Evolutionary conservation across 2,329 filamentous ascomycete species (phyloP).

Genomic region (Drechslerella stenobrocha): DNA sequence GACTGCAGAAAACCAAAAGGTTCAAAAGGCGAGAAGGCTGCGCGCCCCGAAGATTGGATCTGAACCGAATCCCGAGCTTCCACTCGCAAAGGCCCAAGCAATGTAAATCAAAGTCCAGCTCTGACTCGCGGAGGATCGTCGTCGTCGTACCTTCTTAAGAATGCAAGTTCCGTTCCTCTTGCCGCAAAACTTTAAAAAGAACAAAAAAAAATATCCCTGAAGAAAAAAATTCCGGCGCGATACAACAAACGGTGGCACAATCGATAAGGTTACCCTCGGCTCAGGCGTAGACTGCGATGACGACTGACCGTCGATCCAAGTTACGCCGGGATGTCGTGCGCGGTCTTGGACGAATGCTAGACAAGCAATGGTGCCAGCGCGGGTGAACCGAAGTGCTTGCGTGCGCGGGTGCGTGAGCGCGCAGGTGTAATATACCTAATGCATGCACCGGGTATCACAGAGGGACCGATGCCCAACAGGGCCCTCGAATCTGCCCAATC

Average conservation of each 20-base stretch:
- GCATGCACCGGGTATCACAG: conserved; percentile 8
- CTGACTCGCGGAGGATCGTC: conserved; percentile 27
- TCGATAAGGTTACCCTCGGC: conserved; percentile 2
- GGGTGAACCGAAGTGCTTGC: background rate
- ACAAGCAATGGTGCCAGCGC: background rate
- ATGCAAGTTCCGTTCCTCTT: background rate
- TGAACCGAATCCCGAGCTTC: no score
- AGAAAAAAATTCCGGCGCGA: background rate
- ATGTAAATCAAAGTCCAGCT: conserved; percentile 18
- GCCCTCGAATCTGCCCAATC: conserved; percentile 1
- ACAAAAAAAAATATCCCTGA: conserved; percentile 1
- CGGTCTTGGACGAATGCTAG: background rate
- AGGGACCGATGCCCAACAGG: background rate
- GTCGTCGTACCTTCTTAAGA: conserved; percentile 1
- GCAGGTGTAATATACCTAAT: conserved; percentile 1
- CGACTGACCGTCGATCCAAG: no score
- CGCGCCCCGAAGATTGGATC: no score
- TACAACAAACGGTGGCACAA: background rate
- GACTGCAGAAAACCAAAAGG: no score
- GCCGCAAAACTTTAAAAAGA: background rate
- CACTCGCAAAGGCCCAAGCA: no score
- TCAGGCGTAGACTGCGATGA: no score
- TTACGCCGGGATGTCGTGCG: no score
- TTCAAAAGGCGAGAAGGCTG: no score
- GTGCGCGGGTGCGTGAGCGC: background rate